Conservation (phyloP, 129 eudicot species). For the Artemisia tridentata region DNA sequence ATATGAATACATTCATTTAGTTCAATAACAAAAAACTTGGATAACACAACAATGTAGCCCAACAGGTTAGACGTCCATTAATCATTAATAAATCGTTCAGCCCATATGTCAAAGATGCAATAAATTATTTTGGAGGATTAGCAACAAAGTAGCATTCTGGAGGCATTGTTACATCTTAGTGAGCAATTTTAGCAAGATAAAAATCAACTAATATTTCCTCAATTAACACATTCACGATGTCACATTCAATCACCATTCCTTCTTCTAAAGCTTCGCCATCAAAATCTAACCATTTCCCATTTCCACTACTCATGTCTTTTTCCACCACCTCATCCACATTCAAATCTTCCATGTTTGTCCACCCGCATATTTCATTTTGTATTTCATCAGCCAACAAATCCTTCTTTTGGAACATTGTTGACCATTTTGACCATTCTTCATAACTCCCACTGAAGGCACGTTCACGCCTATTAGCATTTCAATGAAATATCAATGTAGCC, state of each 20-base stretch:
- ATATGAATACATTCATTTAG: too few species aligned
- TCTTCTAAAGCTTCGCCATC: constrained; percentile 73
- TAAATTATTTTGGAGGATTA: too few species aligned
- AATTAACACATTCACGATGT: constrained; percentile 44
- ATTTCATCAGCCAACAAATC: constrained; percentile 55
- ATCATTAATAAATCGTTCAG: too few species aligned
- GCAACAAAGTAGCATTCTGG: constrained; percentile 10
- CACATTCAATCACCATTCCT: constrained; percentile 52
- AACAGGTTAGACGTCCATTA: too few species aligned
- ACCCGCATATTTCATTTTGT: constrained; percentile 55
- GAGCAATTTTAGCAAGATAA: constrained; percentile 13
- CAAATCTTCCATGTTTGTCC: constrained; percentile 61
- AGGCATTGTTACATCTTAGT: constrained; percentile 2
- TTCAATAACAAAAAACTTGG: too few species aligned
- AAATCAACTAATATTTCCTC: constrained; percentile 65
- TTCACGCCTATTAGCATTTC: constrained; percentile 26
- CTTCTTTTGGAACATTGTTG: constrained; percentile 31
- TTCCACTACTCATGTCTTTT: constrained; percentile 69
- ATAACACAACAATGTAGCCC: too few species aligned
- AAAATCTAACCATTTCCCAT: constrained; percentile 86
- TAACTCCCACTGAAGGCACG: constrained; percentile 49
- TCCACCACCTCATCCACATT: constrained; percentile 87
- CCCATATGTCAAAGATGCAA: too few species aligned
- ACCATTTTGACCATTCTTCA: constrained; percentile 61
- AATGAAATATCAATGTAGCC: too few species aligned